Evolutionary conservation across 805 yeast genomes (phyloP), one percentile per base, ranked within the genome.

Genomic region (Ogataea neopini): DNA sequence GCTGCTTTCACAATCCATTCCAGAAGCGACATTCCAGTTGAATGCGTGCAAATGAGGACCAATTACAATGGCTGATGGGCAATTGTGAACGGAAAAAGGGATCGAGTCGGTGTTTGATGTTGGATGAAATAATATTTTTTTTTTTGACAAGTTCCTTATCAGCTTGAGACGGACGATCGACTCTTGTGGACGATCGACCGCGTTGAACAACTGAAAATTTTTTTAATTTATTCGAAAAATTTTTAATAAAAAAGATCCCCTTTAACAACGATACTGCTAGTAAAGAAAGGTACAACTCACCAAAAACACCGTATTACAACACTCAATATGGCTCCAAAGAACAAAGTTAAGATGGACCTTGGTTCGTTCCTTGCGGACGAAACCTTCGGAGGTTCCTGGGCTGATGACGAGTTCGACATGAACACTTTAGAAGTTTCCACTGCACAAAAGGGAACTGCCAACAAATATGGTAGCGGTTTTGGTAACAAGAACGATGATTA

Each of bases 301-400:
- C 4, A 11, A 30, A 8, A 14, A n/a, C n/a, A 22, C 25, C 5
- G 25, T 8, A 8, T 22, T 22, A 3, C 14, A 22, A 13, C n/a
- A 4, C 23, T 7, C 18, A 69, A 58, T 25, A 74, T 74, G 83
- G 80, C 80, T 59, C 85, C 85, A 62, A 81, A 82, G 68, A 83
- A 58, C 51, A 53, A 83, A 64, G 76, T 73, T 49, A 76, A 77
- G 54, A 86, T 89, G 94, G 92, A 87, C 76, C 79, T 90, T 71
- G 84, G 82, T 65, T 81, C 91, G 69, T 90, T 90, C 77, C 78
- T 88, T 65, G 80, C 83, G 60, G 94, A 86, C 70, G 86, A 83
- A 44, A 68, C 84, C 34, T 78, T 82, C 58, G 88, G 87, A 39
- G 80, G 84, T 44, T 82, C 89, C 26, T 88, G 96, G 96, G 94